Conservation (phyloP, 768 basidiomycete species). For the Boletus fagicola region DNA sequence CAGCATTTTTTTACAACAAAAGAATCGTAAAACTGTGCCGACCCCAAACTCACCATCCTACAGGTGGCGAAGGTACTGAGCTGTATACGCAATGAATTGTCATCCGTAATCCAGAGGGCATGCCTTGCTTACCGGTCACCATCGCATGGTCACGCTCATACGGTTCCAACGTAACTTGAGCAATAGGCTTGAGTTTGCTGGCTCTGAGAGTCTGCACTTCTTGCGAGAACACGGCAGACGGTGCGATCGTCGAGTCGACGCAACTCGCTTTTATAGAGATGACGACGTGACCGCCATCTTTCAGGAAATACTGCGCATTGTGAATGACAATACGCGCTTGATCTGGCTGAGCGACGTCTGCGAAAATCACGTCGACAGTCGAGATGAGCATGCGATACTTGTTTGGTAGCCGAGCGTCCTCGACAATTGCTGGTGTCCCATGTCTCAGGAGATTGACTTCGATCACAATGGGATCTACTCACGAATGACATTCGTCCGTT, state of each 20-base stretch:
- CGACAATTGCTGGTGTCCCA: slow-evolving; percentile 73
- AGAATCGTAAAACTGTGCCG: neutral
- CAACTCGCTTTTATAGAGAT: slow-evolving; percentile 99
- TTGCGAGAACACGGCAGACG: slow-evolving; percentile 84
- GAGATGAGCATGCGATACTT: slow-evolving; percentile 97
- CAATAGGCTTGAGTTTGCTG: slow-evolving; percentile 85
- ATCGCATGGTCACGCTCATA: slow-evolving; percentile 91
- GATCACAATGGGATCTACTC: slow-evolving; percentile 32
- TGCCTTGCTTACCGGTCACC: slow-evolving; percentile 63
- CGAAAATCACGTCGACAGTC: slow-evolving; percentile 95
- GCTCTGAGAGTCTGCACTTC: slow-evolving; percentile 82
- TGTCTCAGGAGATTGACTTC: slow-evolving; percentile 1
- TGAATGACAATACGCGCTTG: slow-evolving; percentile 94
- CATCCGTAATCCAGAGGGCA: neutral
- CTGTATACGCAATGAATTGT: slow-evolving; percentile 24
- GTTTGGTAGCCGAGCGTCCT: slow-evolving; percentile 95
- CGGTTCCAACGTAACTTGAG: slow-evolving; percentile 94
- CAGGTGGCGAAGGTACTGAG: slow-evolving; percentile 48
- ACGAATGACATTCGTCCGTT: slow-evolving; percentile 99
- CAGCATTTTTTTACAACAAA: slow-evolving; percentile 17
- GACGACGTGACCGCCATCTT: slow-evolving; percentile 86
- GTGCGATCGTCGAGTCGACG: slow-evolving; percentile 92
- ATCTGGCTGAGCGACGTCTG: slow-evolving; percentile 97
- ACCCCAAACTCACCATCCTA: slow-evolving; percentile 15
- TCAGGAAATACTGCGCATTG: slow-evolving; percentile 95